Evolutionary conservation across 495 filamentous ascomycete genomes (phyloP), one percentile per base, ranked within the genome.

Genomic region (Neurospora terricola): DNA sequence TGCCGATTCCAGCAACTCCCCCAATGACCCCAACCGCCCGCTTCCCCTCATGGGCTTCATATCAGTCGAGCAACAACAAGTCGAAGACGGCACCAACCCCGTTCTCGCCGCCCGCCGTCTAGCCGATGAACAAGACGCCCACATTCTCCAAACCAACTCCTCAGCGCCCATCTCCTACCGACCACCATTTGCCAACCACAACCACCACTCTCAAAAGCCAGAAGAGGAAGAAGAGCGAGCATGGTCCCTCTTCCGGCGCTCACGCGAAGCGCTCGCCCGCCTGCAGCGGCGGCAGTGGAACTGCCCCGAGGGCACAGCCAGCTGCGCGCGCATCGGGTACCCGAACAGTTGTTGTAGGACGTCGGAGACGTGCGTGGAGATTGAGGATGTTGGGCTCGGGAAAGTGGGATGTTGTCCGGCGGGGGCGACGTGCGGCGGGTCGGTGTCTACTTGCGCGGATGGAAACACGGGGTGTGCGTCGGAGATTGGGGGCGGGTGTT

Each of bases 371-470:
- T 99, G 95, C 78, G 84, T 90, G 45, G 76, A 87, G n/a, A 89
- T 96, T 34, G 72, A 84, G n/a, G 89, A 96, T 76, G 91, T 88
- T 3, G 92, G 91, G 0, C 82, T 87, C 40, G 93, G 93, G 0
- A 87, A 88, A 71, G 92, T 97, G 2, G 96, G 94, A 4, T 99
- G 95, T 79, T 99, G 95, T 84, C 91, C 91, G 18, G 80, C 80
- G 38, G 94, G 94, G 4, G 79, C 87, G 76, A 87, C 77, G 6
- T 99, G 96, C 80, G 84, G 86, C 5, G 89, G 91, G 8, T 81
- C 82, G 8, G 88, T 97, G 48, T 84, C 85, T 0, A 78, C 78
- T 4, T 99, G 95, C 77, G 81, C 84, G 70, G 79, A 79, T 1
- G 90, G 89, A 16, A 91, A 93, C 79, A 87, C 87, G 14, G 84